phyloP scores from a whole-genome alignment of 352 stramenopile genomes.

The Pythium coloratum region DNA sequence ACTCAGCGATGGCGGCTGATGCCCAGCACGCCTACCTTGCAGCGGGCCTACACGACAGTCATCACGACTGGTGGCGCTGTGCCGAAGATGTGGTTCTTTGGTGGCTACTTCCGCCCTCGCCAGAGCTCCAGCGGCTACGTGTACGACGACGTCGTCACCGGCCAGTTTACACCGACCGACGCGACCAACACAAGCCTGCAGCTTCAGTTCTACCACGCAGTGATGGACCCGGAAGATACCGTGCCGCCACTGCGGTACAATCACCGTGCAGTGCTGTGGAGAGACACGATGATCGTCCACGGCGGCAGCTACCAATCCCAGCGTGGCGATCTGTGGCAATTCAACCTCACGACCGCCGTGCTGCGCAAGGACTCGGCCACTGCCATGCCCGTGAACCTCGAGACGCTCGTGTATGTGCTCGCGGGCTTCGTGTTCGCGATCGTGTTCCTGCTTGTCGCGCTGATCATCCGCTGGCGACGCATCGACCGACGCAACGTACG shows the following conservation, averaged over 20 bases:
- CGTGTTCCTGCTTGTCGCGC: slow-evolving; percentile 49
- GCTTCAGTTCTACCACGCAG: slow-evolving; percentile 34
- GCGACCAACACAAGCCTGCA: slow-evolving; percentile 1
- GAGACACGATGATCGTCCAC: slow-evolving; percentile 58
- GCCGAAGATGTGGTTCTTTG: slow-evolving; percentile 71
- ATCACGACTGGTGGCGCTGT: slow-evolving; percentile 34
- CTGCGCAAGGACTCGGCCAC: slow-evolving; percentile 26
- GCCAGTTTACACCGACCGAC: slow-evolving; percentile 29
- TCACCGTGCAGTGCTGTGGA: slow-evolving; percentile 55
- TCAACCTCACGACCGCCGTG: slow-evolving; percentile 52
- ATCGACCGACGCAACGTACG: slow-evolving; percentile 63
- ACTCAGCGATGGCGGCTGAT: slow-evolving; percentile 42
- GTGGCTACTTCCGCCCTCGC: slow-evolving; percentile 61
- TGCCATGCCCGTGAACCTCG: slow-evolving; percentile 47
- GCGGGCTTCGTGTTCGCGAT: slow-evolving; percentile 67
- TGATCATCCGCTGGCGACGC: slow-evolving; percentile 67
- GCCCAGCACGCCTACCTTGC: slow-evolving; percentile 16
- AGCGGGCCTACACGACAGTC: slow-evolving; percentile 64
- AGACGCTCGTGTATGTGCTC: slow-evolving; percentile 75
- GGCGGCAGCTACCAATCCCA: slow-evolving; percentile 74
- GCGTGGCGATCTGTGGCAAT: slow-evolving; percentile 66
- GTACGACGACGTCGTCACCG: slow-evolving; percentile 59
- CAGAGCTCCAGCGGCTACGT: slow-evolving; percentile 63
- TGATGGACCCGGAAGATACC: slow-evolving; percentile 14
- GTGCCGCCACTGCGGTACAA: slow-evolving; percentile 66